Base-by-base conservation (phyloP, 176 grass and related monocot species). In the Neostapfia colusana region DNA sequence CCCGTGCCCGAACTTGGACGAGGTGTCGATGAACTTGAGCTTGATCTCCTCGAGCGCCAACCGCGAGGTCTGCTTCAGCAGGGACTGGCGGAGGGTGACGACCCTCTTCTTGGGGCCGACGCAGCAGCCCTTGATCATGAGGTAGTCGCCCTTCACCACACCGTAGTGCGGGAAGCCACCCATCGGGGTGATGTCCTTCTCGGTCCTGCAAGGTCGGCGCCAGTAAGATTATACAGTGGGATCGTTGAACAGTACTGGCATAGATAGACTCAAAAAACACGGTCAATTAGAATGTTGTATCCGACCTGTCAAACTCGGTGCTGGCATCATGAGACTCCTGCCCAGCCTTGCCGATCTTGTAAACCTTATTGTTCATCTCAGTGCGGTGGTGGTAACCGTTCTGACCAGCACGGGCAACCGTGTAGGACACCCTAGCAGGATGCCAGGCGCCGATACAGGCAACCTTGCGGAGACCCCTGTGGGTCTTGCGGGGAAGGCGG, bases 381-480 rank as follows among this genome's bases (percentile, higher is more conserved):
- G 95, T 98, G 2, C 95, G 87, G 79, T 98, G 95, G 41, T 98
- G 95, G 49, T 98, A 98, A 7, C 95, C 95, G 17, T 98, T 98
- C 82, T 98, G 95, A 82, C 95, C 91, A 63, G 95, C 95, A 15
- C 95, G 91, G 13, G 95, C 95, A 4, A 98, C 95, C 11, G 95
- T 98, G 75, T 88, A 98, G 8, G 95, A 98, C 7, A 98, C 95
- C 69, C 95, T 88, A 46, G 95, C 95, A 46, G 95, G 95, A 87
- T 98, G 95, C 95, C 95, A 98, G 0, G 95, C 95, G 65, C 95
- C 95, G 14, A 98, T 98, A 92, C 95, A 98, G 8, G 95, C 95
- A 65, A 98, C 91, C 82, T 98, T 98, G 23, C 95, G 88, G 41
- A 98, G 87, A 81, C 95, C 95, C 69, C 95, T 98, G 91, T 98